A percentile compares a stretch with the other conserved stretches of the same genome.
Conservation (phyloP, 164 flowering plant species). For the Kingdonia uniflora region DNA sequence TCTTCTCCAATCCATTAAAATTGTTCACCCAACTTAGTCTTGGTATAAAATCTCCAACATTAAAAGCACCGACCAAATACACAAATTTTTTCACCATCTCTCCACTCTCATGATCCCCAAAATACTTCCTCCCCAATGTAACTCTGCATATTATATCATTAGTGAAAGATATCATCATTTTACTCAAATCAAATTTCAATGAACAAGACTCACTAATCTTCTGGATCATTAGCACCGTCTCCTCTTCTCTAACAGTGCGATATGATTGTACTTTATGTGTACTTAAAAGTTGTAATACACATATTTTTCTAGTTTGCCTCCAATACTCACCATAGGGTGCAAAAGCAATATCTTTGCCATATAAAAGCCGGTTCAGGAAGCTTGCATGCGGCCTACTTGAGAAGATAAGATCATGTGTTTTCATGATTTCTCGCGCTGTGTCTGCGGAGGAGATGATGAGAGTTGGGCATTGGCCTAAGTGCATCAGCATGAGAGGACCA, state of each 20-base stretch:
- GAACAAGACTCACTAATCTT: constrained; percentile 3
- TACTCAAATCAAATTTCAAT: constrained; percentile 8
- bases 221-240: constrained; percentile 11
- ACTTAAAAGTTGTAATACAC: no score
- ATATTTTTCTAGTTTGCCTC: constrained; percentile 10
- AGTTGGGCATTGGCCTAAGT: constrained; percentile 5
- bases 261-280: constrained; percentile 2
- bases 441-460: constrained; percentile 7
- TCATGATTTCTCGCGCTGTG: constrained; percentile 8
- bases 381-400: constrained; percentile 3
- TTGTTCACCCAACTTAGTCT: constrained; percentile 9
- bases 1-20: constrained; percentile 6
- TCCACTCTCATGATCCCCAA: constrained; percentile 7
- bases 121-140: constrained; percentile 18
- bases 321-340: constrained; percentile 12
- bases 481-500: constrained; percentile 8
- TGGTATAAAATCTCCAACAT: constrained; percentile 9
- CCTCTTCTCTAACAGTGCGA: constrained; percentile 18
- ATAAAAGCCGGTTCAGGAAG: background rate
- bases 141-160: constrained; percentile 16
- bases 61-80: background rate
- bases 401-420: constrained; percentile 7
- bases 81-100: background rate
- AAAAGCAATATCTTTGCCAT: constrained; percentile 5
- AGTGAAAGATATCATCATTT: constrained; percentile 2